These are phyloP conservation scores for Metschnikowia peoriensis DNA, from an alignment of 805 yeast species.

Conservation along the genomic window DNA sequence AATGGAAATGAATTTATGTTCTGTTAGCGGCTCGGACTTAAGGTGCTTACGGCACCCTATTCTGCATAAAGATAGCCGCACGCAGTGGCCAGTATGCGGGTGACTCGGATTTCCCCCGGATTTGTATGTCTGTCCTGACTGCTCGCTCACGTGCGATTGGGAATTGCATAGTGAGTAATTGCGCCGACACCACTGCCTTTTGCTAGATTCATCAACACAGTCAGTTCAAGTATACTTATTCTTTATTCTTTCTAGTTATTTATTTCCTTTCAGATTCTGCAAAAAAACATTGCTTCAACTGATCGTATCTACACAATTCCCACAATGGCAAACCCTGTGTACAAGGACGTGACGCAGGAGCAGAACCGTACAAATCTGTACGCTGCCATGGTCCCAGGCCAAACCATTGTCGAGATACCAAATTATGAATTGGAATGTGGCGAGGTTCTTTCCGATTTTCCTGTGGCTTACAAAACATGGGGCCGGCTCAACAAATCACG, in stretches of 20 bases:
- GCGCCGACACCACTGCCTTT: conserved; percentile 2
- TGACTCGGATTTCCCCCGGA: conserved; percentile 6
- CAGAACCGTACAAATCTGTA: conserved; percentile 63
- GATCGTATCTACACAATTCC: not conserved
- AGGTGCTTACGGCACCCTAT: not conserved
- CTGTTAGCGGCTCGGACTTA: not conserved
- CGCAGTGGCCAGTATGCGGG: not conserved
- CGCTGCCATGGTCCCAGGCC: conserved; percentile 68
- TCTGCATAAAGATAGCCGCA: not conserved
- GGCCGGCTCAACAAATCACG: conserved; percentile 70
- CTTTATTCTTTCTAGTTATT: too few relatives aligned
- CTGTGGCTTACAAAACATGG: conserved; percentile 96
- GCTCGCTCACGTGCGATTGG: conserved; percentile 13
- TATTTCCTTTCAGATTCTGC: too few relatives aligned
- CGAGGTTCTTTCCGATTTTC: conserved; percentile 65
- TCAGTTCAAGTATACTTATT: not conserved
- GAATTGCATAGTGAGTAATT: conserved; percentile 12
- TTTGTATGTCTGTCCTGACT: not conserved
- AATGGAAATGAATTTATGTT: too few relatives aligned
- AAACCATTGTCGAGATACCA: conserved; percentile 77
- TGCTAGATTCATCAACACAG: not conserved
- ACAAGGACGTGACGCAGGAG: conserved; percentile 40
- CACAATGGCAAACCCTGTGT: conserved; percentile 12
- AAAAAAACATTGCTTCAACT: not conserved
- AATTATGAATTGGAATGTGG: conserved; percentile 78